Evolutionary conservation across 2,329 filamentous ascomycete genomes (phyloP), one percentile per base, ranked within the genome.

Genomic region (Cordyceps farinosa): DNA sequence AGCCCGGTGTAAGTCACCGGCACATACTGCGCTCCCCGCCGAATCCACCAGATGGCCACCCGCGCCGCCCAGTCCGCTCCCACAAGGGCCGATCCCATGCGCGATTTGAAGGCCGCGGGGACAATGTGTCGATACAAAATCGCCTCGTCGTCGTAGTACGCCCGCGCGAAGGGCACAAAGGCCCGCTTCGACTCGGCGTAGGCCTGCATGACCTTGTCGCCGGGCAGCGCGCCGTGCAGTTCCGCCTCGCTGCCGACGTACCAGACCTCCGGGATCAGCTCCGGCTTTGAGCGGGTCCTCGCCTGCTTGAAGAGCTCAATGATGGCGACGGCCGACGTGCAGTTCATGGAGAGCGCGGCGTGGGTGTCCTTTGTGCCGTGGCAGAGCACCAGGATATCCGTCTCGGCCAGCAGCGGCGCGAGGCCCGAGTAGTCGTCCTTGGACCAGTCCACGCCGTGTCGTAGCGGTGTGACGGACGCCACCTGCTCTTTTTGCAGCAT

Each of bases 161-260:
- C 58, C 5, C 65, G 11, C 10, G 63, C 66, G 57, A 54, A 64
- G 8, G 47, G 30, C 27, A 60, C 64, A 54, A 68, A 68, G 1
- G 65, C 62, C 8, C 65, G 61, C 48, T 67, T 68, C 6, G 63
- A 67, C 3, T 54, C 52, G 2, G 62, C 61, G 62, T 68, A 68
- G 5, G 9, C 47, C 17, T 64, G 32, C 66, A 67, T 66, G 54
- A 36, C 52, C 7, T 11, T 15, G 22, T 61, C 62, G n/a, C 40
- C 38, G 13, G 51, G 48, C 62, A 66, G 64, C 7, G 66, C 47
- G 10, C 67, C 67, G 45, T 68, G 67, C 10, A 68, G 15, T 44
- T 68, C 66, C 7, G 67, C 67, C 44, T 67, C 66, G 56, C 65
- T 66, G 48, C 67, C 67, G 9, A 68, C 42, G 32, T 67, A 68